Conservation (phyloP, 768 basidiomycete genomes). For the Chalciporus sphaerocephalus region DNA sequence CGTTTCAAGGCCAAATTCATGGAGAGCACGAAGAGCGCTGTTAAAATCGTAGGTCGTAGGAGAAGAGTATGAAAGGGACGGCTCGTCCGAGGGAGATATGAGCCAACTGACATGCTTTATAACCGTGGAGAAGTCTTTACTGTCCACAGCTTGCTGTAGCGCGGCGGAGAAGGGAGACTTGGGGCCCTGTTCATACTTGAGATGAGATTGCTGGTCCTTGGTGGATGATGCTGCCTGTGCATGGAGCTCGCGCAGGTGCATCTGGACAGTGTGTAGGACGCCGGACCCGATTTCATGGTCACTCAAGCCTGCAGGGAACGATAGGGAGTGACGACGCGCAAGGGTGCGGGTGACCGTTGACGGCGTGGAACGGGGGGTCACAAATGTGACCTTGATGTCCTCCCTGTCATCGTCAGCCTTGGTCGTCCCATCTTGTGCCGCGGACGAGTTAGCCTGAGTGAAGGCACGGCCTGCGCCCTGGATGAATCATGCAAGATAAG, state of each 20-base stretch:
- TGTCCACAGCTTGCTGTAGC: slow-evolving; percentile 16
- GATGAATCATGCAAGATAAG: background rate
- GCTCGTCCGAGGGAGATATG: slow-evolving; percentile 34
- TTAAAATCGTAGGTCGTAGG: slow-evolving; percentile 58
- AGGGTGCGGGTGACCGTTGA: slow-evolving; percentile 42
- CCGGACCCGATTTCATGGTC: slow-evolving; percentile 40
- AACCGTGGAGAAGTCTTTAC: slow-evolving; percentile 7
- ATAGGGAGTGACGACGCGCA: slow-evolving; percentile 57
- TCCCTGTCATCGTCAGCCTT: slow-evolving; percentile 56
- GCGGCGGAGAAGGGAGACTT: slow-evolving; percentile 23
- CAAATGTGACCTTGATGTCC: slow-evolving; percentile 37
- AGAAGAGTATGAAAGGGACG: slow-evolving; percentile 14
- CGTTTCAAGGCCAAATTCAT: slow-evolving; percentile 35
- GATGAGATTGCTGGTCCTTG: slow-evolving; percentile 17
- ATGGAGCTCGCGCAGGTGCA: slow-evolving; percentile 59
- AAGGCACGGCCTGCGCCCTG: slow-evolving; percentile 69
- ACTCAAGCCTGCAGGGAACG: slow-evolving; percentile 40
- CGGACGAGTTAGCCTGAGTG: slow-evolving; percentile 64
- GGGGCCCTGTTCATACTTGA: slow-evolving; percentile 14
- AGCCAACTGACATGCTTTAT: slow-evolving; percentile 25
- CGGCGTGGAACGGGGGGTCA: slow-evolving; percentile 24
- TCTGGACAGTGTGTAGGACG: slow-evolving; percentile 60
- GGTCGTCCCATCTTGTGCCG: slow-evolving; percentile 47
- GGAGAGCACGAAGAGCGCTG: slow-evolving; percentile 48
- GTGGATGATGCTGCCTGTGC: slow-evolving; percentile 38